Evolutionary conservation across 805 yeast species (phyloP).

Genomic region (Candida ipomoeae): DNA sequence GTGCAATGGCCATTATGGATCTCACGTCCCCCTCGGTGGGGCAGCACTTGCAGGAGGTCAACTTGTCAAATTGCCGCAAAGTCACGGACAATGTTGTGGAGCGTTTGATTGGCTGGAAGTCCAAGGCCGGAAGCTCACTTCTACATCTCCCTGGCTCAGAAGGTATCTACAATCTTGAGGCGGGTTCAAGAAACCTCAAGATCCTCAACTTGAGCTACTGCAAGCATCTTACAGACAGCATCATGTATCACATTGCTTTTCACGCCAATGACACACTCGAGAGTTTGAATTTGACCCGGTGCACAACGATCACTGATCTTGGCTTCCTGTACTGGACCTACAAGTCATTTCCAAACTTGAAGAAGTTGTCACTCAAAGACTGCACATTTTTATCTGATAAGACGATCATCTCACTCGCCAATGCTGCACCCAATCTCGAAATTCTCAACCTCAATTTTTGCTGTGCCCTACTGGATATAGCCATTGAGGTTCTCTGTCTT

Average conservation of each 20-base stretch:
- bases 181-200: slow-evolving; percentile 60
- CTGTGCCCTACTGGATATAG: slow-evolving; percentile 66
- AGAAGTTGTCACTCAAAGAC: slow-evolving; percentile 55
- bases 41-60: slow-evolving; percentile 51
- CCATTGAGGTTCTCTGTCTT: slow-evolving; percentile 61
- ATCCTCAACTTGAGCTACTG: slow-evolving; percentile 65
- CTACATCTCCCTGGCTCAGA: slow-evolving; percentile 11
- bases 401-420: slow-evolving; percentile 57
- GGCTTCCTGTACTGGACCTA: slow-evolving; percentile 68
- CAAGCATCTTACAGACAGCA: slow-evolving; percentile 65
- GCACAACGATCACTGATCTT: slow-evolving; percentile 72
- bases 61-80: slow-evolving; percentile 68
- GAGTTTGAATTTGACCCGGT: slow-evolving; percentile 61
- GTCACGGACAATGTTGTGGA: slow-evolving; percentile 70
- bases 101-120: slow-evolving; percentile 56
- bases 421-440: slow-evolving; percentile 55
- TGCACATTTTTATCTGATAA: slow-evolving; percentile 71
- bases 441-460: slow-evolving; percentile 65
- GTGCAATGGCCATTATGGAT: slow-evolving; percentile 81
- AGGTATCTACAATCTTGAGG: slow-evolving; percentile 17
- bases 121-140: slow-evolving; percentile 2
- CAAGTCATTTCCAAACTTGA: slow-evolving; percentile 50
- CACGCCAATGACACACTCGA: slow-evolving; percentile 55
- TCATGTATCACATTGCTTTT: slow-evolving; percentile 59
- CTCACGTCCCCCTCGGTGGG: slow-evolving; percentile 64